Evolutionary conservation across 306 rosid species (phyloP).

Genomic region (Cucurbita argyrosperma): DNA sequence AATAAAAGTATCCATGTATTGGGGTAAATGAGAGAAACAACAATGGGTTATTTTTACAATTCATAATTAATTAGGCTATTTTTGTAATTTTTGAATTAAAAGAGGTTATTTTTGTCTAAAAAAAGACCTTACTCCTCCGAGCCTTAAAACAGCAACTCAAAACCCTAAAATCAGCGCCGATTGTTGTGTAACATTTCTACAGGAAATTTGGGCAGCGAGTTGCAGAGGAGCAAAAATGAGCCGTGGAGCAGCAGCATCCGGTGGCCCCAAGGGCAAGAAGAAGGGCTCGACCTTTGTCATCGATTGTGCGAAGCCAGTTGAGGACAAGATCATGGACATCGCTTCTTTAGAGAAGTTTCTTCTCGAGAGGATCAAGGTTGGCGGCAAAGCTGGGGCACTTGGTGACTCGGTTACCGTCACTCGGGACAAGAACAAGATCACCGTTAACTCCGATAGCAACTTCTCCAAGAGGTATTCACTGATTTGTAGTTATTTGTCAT

Average conservation of each 20-base stretch:
- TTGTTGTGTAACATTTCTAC: neutral
- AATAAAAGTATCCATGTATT: neutral
- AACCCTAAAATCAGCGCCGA: neutral
- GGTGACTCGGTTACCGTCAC: slow-evolving; percentile 47
- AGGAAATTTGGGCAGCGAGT: neutral
- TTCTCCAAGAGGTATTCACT: slow-evolving; percentile 45
- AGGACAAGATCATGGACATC: slow-evolving; percentile 95
- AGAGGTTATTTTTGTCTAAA: neutral
- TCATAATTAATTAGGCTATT: neutral
- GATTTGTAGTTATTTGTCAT: neutral
- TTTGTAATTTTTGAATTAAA: neutral
- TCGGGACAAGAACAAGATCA: slow-evolving; percentile 54
- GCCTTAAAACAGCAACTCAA: neutral
- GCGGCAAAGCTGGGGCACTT: slow-evolving; percentile 77
- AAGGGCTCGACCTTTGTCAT: slow-evolving; percentile 69
- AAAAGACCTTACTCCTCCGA: neutral
- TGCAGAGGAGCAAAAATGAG: slow-evolving; percentile 44
- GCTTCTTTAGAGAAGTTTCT: slow-evolving; percentile 91
- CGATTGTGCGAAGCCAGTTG: slow-evolving; percentile 87
- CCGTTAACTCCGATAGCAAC: slow-evolving; percentile 47
- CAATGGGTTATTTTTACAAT: neutral
- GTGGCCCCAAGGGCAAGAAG: slow-evolving; percentile 82
- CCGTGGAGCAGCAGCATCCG: slow-evolving; percentile 40
- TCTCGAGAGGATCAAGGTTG: slow-evolving; percentile 88
- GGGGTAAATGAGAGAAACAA: neutral